Evolutionary conservation across 139 green algal genomes (phyloP).

Genomic region (Picochlorum sp.): DNA sequence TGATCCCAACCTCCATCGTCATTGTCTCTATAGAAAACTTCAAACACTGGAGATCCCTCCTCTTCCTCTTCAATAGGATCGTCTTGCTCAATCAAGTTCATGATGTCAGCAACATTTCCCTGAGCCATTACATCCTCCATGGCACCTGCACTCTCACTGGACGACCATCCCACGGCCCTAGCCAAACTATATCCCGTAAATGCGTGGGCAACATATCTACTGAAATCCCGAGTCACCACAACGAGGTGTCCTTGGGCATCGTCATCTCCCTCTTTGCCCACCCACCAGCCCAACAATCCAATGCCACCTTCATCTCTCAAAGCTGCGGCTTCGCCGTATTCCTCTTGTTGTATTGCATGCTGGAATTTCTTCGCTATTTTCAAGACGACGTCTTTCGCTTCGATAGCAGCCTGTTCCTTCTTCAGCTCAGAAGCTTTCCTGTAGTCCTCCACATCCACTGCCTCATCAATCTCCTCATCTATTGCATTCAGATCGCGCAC

Average conservation of each 20-base stretch:
- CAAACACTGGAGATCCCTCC: constrained; percentile 43
- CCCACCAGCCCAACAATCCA: constrained; percentile 71
- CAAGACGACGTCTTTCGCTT: constrained; percentile 25
- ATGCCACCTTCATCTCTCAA: constrained; percentile 51
- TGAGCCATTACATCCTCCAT: neutral
- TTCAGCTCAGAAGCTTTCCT: constrained; percentile 15
- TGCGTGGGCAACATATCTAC: constrained; percentile 38
- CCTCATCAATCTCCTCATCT: constrained; percentile 16
- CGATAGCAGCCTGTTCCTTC: constrained; percentile 8
- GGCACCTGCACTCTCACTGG: neutral
- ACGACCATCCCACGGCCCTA: constrained; percentile 9
- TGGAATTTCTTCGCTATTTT: constrained; percentile 29
- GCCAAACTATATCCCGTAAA: constrained; percentile 52
- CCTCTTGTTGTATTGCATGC: constrained; percentile 46
- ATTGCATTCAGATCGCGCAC: constrained; percentile 11
- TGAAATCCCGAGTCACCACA: constrained; percentile 43
- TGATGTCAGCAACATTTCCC: neutral
- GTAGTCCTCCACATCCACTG: constrained; percentile 25
- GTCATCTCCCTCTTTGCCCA: constrained; percentile 27
- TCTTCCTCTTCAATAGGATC: constrained; percentile 6
- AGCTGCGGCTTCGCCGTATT: constrained; percentile 51
- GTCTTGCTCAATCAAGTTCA: neutral
- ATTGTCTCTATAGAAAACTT: constrained; percentile 50
- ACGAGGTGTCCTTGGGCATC: constrained; percentile 70
- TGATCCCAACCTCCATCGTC: constrained; percentile 23